These are phyloP conservation scores for Capniomyces stellatus DNA, from an alignment of 371 early-diverging fungal genomes.

Conservation along the genomic window DNA sequence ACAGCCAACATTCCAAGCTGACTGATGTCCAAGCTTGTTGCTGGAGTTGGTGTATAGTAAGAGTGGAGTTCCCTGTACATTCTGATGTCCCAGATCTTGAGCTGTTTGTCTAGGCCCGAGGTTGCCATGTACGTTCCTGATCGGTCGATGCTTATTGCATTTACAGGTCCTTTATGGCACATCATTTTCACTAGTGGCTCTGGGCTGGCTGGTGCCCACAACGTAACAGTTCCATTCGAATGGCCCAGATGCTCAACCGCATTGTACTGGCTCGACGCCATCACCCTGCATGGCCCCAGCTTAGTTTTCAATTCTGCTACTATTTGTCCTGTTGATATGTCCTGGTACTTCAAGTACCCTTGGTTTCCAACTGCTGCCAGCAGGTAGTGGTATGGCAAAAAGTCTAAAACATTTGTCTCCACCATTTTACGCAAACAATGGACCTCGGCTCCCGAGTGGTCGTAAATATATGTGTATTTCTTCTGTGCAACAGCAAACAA, in stretches of 20 bases:
- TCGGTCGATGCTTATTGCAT: conserved; percentile 70
- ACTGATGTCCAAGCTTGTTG: conserved; percentile 54
- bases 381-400: conserved; percentile 94
- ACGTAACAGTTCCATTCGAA: conserved; percentile 78
- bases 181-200: conserved; percentile 86
- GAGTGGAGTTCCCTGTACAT: conserved; percentile 63
- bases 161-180: conserved; percentile 76
- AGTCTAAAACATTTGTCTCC: conserved; percentile 69
- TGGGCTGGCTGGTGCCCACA: conserved; percentile 83
- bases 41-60: conserved; percentile 59
- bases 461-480: conserved; percentile 91
- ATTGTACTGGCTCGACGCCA: conserved; percentile 86
- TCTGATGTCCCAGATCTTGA: conserved; percentile 95
- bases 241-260: conserved; percentile 90
- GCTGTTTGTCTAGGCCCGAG: conserved; percentile 71
- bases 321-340: conserved; percentile 85
- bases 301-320: conserved; percentile 67
- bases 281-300: conserved; percentile 56
- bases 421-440: conserved; percentile 78
- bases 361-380: conserved; percentile 66
- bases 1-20: conserved; percentile 79
- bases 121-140: conserved; percentile 87
- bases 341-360: conserved; percentile 86
- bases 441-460: conserved; percentile 81
- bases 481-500: conserved; percentile 96